A percentile compares a stretch with the other conserved stretches of the same genome.
phyloP scores from a whole-genome alignment of 2,329 filamentous ascomycete genomes.

The Chalaropsis ovoidea region DNA sequence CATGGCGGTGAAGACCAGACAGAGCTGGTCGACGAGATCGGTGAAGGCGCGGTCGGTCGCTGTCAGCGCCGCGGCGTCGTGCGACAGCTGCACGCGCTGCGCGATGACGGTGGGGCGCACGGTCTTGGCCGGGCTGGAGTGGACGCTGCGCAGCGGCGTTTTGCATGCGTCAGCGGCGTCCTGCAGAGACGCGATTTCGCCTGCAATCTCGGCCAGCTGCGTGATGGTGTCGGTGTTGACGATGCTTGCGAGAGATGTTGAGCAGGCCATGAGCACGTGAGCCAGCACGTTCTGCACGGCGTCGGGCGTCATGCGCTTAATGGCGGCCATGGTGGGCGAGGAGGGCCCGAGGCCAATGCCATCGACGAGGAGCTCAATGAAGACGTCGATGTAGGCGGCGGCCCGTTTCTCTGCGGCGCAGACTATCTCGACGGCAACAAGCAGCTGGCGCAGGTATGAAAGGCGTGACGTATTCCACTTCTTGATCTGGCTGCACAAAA shows the following conservation, averaged over 20 bases:
- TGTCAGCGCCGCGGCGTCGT: slow-evolving; percentile 60
- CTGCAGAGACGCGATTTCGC: slow-evolving; percentile 30
- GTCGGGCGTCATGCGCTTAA: slow-evolving; percentile 51
- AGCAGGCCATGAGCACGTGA: slow-evolving; percentile 35
- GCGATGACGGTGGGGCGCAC: slow-evolving; percentile 69
- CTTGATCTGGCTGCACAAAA: slow-evolving; percentile 10
- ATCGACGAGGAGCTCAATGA: slow-evolving; percentile 50
- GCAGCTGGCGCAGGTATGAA: slow-evolving; percentile 14
- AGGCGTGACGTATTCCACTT: slow-evolving; percentile 10
- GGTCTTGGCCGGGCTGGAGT: slow-evolving; percentile 60
- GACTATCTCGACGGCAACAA: slow-evolving; percentile 20
- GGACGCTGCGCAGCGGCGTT: slow-evolving; percentile 40
- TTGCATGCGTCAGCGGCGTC: slow-evolving; percentile 38
- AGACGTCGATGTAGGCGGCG: slow-evolving; percentile 31
- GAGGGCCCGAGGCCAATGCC: slow-evolving; percentile 45
- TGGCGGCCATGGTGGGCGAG: slow-evolving; percentile 44
- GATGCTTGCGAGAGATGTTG: slow-evolving; percentile 34
- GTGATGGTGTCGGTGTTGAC: slow-evolving; percentile 29
- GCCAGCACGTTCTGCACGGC: slow-evolving; percentile 37
- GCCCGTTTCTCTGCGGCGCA: slow-evolving; percentile 21
- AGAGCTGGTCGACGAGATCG: slow-evolving; percentile 43
- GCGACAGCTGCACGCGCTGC: slow-evolving; percentile 70
- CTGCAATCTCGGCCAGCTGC: slow-evolving; percentile 30
- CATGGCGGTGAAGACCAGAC: slow-evolving; percentile 28
- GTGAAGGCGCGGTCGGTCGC: slow-evolving; percentile 63